Percentiles rank a stretch among this genome's conserved stretches.
These are phyloP conservation scores for Pyricularia pennisetigena DNA, from an alignment of 2,329 filamentous ascomycete genomes.

Conservation along the genomic window DNA sequence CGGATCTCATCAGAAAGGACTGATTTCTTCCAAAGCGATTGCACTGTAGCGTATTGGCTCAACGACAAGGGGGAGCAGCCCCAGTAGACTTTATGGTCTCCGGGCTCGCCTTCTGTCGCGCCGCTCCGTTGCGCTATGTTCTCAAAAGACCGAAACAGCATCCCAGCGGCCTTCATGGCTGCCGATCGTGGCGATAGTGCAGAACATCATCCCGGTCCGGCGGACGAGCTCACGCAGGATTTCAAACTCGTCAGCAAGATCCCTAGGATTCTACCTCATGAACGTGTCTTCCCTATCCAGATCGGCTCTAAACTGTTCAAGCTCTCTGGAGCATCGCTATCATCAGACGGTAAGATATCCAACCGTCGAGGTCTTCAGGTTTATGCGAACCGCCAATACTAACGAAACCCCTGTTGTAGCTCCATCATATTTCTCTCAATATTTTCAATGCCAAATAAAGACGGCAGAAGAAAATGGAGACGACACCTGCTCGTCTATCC, in stretches of 20 bases:
- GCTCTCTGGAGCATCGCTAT: slow-evolving; percentile 62
- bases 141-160: background rate
- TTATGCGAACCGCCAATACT: slow-evolving; percentile 4
- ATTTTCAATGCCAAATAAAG: slow-evolving; percentile 76
- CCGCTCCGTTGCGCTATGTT: background rate
- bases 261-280: slow-evolving; percentile 52
- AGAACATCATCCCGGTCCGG: background rate
- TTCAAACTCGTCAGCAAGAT: slow-evolving; percentile 25
- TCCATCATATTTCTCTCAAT: slow-evolving; percentile 92
- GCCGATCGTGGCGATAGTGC: background rate
- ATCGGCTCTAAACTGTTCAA: slow-evolving; percentile 65
- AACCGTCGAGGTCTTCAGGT: background rate
- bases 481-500: slow-evolving; percentile 39
- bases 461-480: slow-evolving; percentile 50
- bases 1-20: background rate
- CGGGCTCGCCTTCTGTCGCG: background rate
- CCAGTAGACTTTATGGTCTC: background rate
- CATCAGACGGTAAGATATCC: slow-evolving; percentile 53
- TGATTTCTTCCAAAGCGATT: background rate
- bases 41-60: background rate
- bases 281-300: slow-evolving; percentile 66
- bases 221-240: background rate
- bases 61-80: background rate
- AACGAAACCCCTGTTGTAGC: slow-evolving; percentile 37
- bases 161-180: background rate